Evolutionary conservation across 352 stramenopile genomes (phyloP).

Genomic region (Blastocystis sp.): DNA sequence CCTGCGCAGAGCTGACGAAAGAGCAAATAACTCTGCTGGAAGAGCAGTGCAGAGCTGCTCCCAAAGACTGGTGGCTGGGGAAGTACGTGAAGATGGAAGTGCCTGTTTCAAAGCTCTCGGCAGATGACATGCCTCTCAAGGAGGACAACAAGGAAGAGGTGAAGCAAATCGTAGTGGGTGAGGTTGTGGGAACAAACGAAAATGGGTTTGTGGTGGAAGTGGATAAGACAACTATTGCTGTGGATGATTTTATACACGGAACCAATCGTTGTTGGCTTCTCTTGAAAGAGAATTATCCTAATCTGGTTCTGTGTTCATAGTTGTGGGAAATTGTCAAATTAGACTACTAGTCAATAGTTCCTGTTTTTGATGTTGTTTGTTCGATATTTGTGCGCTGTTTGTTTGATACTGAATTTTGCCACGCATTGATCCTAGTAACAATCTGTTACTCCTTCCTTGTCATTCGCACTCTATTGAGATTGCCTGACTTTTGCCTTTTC

Average conservation of each 20-base stretch:
- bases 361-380: no score
- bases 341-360: no score
- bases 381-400: no score
- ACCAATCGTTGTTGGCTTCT: conserved; percentile 40
- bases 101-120: not conserved
- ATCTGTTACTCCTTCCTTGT: no score
- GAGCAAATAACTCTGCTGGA: not conserved
- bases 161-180: not conserved
- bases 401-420: no score
- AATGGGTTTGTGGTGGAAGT: conserved; percentile 40
- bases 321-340: no score
- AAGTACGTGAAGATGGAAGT: conserved; percentile 59
- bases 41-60: not conserved
- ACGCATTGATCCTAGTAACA: no score
- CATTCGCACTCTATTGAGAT: no score
- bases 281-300: conserved; percentile 39
- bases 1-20: not conserved
- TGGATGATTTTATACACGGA: conserved; percentile 7
- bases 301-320: not conserved
- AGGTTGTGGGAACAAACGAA: conserved; percentile 46
- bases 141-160: not conserved
- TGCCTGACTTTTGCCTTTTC: no score
- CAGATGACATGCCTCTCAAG: not conserved
- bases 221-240: not conserved
- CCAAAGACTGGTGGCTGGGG: conserved; percentile 38